Base-by-base conservation (phyloP, 108 stramenopile genomes). In the Cyclotella baltica region DNA sequence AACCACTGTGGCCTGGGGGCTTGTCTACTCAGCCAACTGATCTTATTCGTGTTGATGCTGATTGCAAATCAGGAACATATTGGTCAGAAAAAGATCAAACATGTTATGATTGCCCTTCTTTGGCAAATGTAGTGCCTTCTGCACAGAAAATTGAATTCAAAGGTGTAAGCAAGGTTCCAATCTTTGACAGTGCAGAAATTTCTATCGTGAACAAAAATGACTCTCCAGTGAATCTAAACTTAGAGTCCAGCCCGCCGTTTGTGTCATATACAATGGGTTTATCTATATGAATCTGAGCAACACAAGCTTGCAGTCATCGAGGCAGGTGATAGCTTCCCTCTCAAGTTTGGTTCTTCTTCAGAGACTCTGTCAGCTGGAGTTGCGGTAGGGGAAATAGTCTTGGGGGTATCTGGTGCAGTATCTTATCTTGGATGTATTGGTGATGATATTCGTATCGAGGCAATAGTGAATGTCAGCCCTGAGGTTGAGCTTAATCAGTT, bases 401-500 rank as follows among this genome's bases (percentile, higher is more conserved):
- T 43, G 40, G 40, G 40, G 6, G 40, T 43, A 6, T 43, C 40
- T 10, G 40, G 13, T 43, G 40, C 40, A 43, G 40, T 6, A 43
- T 43, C 40, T 43, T 43, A 43, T 43, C 40, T 43, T 13, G 6
- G 40, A 6, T 43, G 40, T 13, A 13, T 6, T 10, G 40, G 10
- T 13, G 40, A 43, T 10, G 40, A 43, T 13, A 43, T 43, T 10
- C 40, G 13, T 13, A 10, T 43, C 6, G 40, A 43, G 13, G 40
- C 40, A 43, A 43, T 43, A 43, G 40, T 43, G 40, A 43, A 43
- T 13, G 40, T 43, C 10, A 43, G 40, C 13, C 40, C 23, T 16
- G 23, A 55, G 19, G 53, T n/a, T 6, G 53, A 76, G 23, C 20
- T 75, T 25, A 75, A 75, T 31, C 67, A 75, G 43, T 37, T 75